Evolutionary conservation across 2,329 filamentous ascomycete species (phyloP).

Genomic region (Trichophyton simii): DNA sequence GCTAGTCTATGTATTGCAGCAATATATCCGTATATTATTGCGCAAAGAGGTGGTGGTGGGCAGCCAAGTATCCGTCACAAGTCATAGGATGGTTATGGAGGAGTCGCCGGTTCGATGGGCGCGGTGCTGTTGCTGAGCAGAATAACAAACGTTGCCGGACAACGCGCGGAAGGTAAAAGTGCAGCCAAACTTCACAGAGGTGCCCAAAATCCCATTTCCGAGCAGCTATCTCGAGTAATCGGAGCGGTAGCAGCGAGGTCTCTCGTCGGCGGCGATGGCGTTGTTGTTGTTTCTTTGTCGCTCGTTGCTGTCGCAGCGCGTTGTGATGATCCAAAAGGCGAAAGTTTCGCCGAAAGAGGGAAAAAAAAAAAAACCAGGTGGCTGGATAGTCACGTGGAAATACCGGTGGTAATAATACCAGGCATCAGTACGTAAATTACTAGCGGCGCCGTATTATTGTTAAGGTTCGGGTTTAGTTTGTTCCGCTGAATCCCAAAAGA

Average conservation of each 20-base stretch:
- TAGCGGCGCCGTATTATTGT: neutral
- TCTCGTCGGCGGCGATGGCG: neutral
- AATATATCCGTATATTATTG: neutral
- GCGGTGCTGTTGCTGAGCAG: neutral
- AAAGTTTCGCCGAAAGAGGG: neutral
- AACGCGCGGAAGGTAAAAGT: neutral
- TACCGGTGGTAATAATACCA: neutral
- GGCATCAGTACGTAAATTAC: neutral
- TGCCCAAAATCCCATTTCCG: neutral
- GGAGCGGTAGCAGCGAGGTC: neutral
- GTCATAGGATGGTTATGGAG: neutral
- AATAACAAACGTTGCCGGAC: neutral
- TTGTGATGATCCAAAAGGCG: neutral
- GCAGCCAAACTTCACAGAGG: neutral
- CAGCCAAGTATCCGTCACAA: neutral
- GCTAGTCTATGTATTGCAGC: neutral
- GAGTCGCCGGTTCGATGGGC: neutral
- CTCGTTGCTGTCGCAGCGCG: neutral
- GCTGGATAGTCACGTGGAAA: neutral
- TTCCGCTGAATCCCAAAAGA: neutral
- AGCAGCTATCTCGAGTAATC: neutral
- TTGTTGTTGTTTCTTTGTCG: neutral
- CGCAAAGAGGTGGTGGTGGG: neutral
- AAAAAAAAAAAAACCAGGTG: neutral
- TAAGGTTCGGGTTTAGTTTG: too few species aligned